A percentile compares a stretch with the other conserved stretches of the same genome.
Conservation (phyloP, 768 basidiomycete genomes). For the Wakefieldia striispora region DNA sequence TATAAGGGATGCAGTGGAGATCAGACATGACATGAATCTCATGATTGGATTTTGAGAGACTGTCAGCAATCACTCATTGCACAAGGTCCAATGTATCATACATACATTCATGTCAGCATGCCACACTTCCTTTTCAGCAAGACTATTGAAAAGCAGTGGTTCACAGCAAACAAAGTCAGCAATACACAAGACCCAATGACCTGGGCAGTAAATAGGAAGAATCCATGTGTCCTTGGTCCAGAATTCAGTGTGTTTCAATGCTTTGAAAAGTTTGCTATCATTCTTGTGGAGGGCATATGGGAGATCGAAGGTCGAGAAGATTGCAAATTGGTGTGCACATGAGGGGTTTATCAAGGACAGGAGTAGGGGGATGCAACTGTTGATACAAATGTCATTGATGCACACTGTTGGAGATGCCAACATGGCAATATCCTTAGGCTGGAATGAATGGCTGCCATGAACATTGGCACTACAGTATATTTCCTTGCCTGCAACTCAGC, state of each 20-base stretch:
- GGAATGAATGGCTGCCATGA: background rate
- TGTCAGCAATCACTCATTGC: background rate
- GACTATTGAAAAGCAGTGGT: conserved; percentile 15
- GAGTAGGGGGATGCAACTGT: conserved; percentile 12
- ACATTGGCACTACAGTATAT: background rate
- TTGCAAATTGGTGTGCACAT: background rate
- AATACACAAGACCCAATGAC: conserved; percentile 36
- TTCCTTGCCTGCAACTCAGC: conserved; percentile 1
- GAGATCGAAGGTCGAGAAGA: conserved; percentile 13
- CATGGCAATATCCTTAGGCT: conserved; percentile 2
- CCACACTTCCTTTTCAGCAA: conserved; percentile 5
- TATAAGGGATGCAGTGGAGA: background rate
- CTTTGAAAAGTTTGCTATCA: conserved; percentile 21
- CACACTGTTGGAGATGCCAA: conserved; percentile 1
- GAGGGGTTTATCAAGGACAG: background rate
- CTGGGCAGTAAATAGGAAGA: conserved; percentile 34
- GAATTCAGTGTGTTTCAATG: conserved; percentile 12
- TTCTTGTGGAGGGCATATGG: background rate
- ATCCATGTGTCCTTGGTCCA: conserved; percentile 37
- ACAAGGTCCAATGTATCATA: too few species aligned
- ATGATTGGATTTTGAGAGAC: background rate
- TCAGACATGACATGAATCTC: background rate
- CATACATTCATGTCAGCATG: background rate
- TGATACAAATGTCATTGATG: conserved; percentile 17
- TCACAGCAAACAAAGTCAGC: conserved; percentile 1